Evolutionary conservation across 1,284 basidiomycete genomes (phyloP).

Genomic region (Malassezia dermatis): DNA sequence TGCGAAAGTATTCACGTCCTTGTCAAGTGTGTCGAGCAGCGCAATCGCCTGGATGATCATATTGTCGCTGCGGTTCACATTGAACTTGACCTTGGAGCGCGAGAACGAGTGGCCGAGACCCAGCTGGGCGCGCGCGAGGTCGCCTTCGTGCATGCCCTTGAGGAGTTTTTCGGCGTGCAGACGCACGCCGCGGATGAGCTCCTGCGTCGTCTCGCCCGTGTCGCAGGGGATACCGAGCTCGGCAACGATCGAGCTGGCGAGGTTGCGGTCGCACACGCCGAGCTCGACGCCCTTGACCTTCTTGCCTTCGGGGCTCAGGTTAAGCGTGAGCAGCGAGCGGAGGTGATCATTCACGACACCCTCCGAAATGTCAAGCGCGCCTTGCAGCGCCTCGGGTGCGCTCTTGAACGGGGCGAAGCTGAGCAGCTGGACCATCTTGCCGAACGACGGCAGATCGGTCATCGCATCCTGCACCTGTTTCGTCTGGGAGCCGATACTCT

Average conservation of each 20-base stretch:
- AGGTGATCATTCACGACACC: slow-evolving; percentile 82
- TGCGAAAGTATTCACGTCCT: slow-evolving; percentile 96
- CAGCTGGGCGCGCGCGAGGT: slow-evolving; percentile 74
- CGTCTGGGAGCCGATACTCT: slow-evolving; percentile 77
- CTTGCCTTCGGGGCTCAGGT: slow-evolving; percentile 69
- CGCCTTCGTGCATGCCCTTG: slow-evolving; percentile 71
- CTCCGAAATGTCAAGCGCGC: slow-evolving; percentile 92
- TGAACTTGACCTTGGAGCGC: slow-evolving; percentile 88
- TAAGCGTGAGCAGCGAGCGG: slow-evolving; percentile 74
- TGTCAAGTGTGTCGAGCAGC: slow-evolving; percentile 95
- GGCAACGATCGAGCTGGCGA: slow-evolving; percentile 72
- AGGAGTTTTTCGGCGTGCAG: slow-evolving; percentile 84
- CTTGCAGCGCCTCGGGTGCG: slow-evolving; percentile 89
- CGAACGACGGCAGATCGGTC: slow-evolving; percentile 73
- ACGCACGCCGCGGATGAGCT: slow-evolving; percentile 85
- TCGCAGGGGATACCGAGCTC: slow-evolving; percentile 72
- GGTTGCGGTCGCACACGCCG: slow-evolving; percentile 67
- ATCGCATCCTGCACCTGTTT: slow-evolving; percentile 64
- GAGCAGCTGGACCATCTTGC: slow-evolving; percentile 81
- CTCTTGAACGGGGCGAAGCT: slow-evolving; percentile 92
- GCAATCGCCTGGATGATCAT: slow-evolving; percentile 99
- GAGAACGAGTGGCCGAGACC: slow-evolving; percentile 97
- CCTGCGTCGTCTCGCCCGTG: slow-evolving; percentile 72
- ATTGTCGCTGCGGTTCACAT: slow-evolving; percentile 97
- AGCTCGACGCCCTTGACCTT: slow-evolving; percentile 65